Percentiles rank a stretch among this genome's conserved stretches.
These are phyloP conservation scores for Pyrenochaeta sp. DNA, from an alignment of 2,329 filamentous ascomycete species.

Conservation along the genomic window DNA sequence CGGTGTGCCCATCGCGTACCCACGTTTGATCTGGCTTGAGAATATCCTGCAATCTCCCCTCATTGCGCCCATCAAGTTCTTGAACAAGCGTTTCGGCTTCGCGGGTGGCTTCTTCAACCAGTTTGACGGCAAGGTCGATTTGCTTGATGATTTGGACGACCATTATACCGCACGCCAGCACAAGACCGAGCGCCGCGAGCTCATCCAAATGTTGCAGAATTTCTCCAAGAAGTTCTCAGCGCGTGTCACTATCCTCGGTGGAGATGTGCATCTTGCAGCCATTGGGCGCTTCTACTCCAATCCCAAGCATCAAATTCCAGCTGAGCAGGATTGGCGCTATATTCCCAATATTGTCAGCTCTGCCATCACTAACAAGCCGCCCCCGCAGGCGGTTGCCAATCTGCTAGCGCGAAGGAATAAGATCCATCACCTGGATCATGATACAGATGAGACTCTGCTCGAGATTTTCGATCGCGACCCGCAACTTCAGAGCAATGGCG, in stretches of 20 bases:
- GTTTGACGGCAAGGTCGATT: conserved; percentile 80
- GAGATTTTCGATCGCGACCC: conserved; percentile 70
- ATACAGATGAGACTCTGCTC: conserved; percentile 71
- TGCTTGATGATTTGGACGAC: conserved; percentile 72
- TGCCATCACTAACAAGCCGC: conserved; percentile 74
- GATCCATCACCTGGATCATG: conserved; percentile 69
- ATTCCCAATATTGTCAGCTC: conserved; percentile 71
- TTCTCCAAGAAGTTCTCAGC: conserved; percentile 64
- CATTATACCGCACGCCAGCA: conserved; percentile 90
- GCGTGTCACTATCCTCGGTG: conserved; percentile 69
- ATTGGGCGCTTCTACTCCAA: conserved; percentile 72
- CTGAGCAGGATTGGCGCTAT: conserved; percentile 68
- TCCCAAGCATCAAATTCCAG: conserved; percentile 63
- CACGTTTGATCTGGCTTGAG: conserved; percentile 92
- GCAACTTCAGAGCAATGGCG: conserved; percentile 33
- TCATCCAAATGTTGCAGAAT: conserved; percentile 72
- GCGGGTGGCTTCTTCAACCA: conserved; percentile 89
- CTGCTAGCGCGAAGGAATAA: conserved; percentile 70
- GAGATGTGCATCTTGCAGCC: conserved; percentile 71
- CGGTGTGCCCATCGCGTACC: conserved; percentile 75
- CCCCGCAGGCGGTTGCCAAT: conserved; percentile 71
- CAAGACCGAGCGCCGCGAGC: conserved; percentile 82
- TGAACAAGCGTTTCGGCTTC: conserved; percentile 90
- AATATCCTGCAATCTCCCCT: conserved; percentile 88
- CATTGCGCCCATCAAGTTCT: conserved; percentile 85